Conservation (phyloP, 2,329 filamentous ascomycete genomes). For the Colletotrichum plurivorum region DNA sequence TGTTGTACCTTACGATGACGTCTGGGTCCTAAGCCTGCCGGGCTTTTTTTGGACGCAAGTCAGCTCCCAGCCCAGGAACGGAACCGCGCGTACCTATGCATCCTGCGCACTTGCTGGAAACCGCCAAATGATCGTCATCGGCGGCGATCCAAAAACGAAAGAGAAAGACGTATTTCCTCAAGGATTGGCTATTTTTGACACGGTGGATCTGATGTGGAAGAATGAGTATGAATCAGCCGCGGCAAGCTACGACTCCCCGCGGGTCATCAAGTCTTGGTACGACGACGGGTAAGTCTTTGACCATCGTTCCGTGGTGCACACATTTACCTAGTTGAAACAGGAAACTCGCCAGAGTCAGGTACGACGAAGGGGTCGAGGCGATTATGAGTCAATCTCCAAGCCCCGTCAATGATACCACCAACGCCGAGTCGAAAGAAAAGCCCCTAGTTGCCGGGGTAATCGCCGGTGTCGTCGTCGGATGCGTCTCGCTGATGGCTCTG, state of each 20-base stretch:
- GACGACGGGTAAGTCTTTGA: conserved; percentile 8
- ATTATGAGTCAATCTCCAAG: too few relatives aligned
- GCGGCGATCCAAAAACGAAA: too few relatives aligned
- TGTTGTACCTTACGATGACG: background rate
- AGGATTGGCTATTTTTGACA: conserved; percentile 28
- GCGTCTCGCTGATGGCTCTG: background rate
- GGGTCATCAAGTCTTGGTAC: conserved; percentile 23
- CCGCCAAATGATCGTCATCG: conserved; percentile 31
- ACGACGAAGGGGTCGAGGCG: too few relatives aligned
- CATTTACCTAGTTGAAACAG: too few relatives aligned
- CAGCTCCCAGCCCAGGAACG: background rate
- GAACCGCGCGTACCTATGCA: background rate
- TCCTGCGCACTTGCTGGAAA: conserved; percentile 24
- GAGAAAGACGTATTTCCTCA: conserved; percentile 9
- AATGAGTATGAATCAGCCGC: conserved; percentile 14
- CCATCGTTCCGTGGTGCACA: too few relatives aligned
- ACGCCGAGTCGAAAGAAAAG: background rate
- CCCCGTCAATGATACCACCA: too few relatives aligned
- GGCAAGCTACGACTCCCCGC: conserved; percentile 8
- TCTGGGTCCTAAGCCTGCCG: conserved; percentile 34
- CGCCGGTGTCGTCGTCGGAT: background rate
- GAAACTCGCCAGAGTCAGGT: too few relatives aligned
- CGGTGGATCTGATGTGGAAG: conserved; percentile 18
- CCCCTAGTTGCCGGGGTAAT: background rate
- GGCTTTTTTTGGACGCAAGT: conserved; percentile 30